Conservation (phyloP, 2,329 filamentous ascomycete species). For the Hysterium pulicare region DNA sequence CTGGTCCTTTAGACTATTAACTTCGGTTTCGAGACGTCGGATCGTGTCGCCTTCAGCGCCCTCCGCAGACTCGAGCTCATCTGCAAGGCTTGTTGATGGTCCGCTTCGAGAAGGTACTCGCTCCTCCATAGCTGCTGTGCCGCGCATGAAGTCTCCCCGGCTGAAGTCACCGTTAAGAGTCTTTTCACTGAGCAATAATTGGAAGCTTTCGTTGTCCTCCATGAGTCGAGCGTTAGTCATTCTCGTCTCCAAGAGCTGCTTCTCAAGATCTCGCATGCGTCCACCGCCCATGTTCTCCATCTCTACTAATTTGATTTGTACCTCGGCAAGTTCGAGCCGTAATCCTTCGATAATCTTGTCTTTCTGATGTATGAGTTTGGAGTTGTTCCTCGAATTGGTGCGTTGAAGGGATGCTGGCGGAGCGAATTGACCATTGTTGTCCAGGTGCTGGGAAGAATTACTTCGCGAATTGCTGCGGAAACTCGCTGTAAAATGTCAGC, state of each 20-base stretch:
- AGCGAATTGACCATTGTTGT: conserved; percentile 78
- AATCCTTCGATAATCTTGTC: conserved; percentile 94
- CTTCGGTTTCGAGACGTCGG: conserved; percentile 71
- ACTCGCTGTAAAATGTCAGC: conserved; percentile 34
- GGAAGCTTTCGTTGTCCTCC: conserved; percentile 99
- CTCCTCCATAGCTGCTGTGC: conserved; percentile 36
- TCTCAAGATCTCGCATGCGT: conserved; percentile 84
- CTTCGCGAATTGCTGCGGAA: conserved; percentile 44
- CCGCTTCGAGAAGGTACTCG: conserved; percentile 32
- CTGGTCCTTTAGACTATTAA: conserved; percentile 80
- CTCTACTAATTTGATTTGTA: conserved; percentile 92
- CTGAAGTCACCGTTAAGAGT: conserved; percentile 92
- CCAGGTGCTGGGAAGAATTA: conserved; percentile 62
- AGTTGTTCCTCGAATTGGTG: conserved; percentile 85
- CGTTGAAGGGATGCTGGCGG: conserved; percentile 79
- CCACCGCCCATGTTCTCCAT: conserved; percentile 90
- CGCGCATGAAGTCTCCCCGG: conserved; percentile 73
- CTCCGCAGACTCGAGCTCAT: conserved; percentile 73
- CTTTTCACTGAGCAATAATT: conserved; percentile 89
- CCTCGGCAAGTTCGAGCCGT: conserved; percentile 86
- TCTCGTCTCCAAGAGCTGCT: conserved; percentile 81
- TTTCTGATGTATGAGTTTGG: conserved; percentile 87
- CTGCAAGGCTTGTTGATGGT: conserved; percentile 54
- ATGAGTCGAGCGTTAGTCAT: conserved; percentile 95
- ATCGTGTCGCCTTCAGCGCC: conserved; percentile 48